Evolutionary conservation across 78 protist species (phyloP).

Genomic region (Planoprotostelium fungivorum): DNA sequence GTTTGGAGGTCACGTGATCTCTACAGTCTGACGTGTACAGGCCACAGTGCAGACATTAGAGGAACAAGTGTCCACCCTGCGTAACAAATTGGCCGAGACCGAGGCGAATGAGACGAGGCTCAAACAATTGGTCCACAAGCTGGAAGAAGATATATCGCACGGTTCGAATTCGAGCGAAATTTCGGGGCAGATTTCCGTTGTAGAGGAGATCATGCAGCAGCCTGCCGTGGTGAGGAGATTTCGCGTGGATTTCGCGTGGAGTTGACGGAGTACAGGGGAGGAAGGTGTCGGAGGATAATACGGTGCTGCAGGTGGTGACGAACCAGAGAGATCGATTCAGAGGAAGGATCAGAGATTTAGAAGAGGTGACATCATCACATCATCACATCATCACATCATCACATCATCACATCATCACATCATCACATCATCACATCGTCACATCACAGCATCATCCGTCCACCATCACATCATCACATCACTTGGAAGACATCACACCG

Average conservation of each 20-base stretch:
- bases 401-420: too few relatives aligned
- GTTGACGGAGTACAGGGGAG: too few relatives aligned
- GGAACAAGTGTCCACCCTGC: constrained; percentile 1
- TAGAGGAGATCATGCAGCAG: neutral
- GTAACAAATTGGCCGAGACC: constrained; percentile 4
- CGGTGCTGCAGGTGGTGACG: constrained; percentile 51
- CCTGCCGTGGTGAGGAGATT: neutral
- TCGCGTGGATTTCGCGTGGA: too few relatives aligned
- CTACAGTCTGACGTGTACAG: neutral
- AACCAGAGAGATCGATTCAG: constrained; percentile 77
- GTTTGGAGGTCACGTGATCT: neutral
- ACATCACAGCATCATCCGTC: too few relatives aligned
- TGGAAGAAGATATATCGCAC: constrained; percentile 36
- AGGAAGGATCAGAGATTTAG: constrained; percentile 36
- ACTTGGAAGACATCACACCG: too few relatives aligned
- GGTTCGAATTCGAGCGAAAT: neutral
- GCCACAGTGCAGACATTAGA: constrained; percentile 1
- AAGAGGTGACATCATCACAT: constrained; percentile 27
- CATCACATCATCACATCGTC: too few relatives aligned
- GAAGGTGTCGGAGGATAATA: constrained; percentile 17
- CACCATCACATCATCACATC: too few relatives aligned
- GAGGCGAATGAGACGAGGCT: constrained; percentile 12
- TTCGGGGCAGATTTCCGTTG: neutral
- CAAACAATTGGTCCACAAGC: constrained; percentile 10
- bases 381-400: too few relatives aligned